A percentile compares a stretch with the other conserved stretches of the same genome.
phyloP scores from a whole-genome alignment of 306 rosid genomes.

The Lotus japonicus region DNA sequence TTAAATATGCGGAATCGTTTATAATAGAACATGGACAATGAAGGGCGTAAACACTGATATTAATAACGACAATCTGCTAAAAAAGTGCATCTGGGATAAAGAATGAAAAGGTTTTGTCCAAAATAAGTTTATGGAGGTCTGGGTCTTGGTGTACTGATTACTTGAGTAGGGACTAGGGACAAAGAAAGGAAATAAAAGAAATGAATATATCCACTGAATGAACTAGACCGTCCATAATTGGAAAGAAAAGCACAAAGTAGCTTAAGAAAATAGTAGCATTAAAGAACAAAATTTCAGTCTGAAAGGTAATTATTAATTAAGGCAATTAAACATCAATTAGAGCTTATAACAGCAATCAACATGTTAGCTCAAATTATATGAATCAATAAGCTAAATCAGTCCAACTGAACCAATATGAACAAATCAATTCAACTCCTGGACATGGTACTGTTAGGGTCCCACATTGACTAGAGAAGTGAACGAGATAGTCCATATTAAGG shows the following conservation, averaged over 20 bases:
- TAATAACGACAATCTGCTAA: neutral
- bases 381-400: no score
- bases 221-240: neutral
- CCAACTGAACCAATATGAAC: no score
- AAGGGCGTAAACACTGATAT: neutral
- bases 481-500: no score
- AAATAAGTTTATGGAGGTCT: neutral
- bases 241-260: neutral
- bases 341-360: neutral
- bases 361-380: no score
- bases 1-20: neutral
- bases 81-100: neutral
- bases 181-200: neutral
- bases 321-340: neutral
- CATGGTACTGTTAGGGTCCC: no score
- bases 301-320: neutral
- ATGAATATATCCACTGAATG: neutral
- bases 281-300: neutral
- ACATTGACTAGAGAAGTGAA: no score
- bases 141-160: neutral
- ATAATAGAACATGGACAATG: neutral
- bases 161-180: neutral
- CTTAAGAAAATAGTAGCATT: neutral
- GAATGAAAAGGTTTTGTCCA: neutral
- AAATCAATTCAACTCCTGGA: no score